phyloP scores from a whole-genome alignment of 2,329 filamentous ascomycete species.

The Colletotrichum tropicicola region DNA sequence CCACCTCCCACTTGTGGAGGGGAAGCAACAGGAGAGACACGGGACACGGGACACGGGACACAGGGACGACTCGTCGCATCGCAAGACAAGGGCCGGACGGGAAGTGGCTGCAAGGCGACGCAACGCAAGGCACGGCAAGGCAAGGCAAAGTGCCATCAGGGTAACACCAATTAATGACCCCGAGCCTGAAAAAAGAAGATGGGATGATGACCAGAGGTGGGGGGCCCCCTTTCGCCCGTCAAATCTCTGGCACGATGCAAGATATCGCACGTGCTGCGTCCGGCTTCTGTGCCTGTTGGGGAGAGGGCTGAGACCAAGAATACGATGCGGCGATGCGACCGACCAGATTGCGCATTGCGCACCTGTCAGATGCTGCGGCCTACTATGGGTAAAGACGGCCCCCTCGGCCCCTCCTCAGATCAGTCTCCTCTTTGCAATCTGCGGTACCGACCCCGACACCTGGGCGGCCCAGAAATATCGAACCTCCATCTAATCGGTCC shows the following conservation, averaged over 20 bases:
- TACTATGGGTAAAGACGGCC: not conserved
- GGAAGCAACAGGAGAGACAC: not conserved
- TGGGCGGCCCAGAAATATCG: not conserved
- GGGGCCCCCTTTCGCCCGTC: not conserved
- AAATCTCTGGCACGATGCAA: constrained; percentile 19
- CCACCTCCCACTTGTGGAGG: not conserved
- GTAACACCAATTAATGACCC: constrained; percentile 15
- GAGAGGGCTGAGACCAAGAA: not conserved
- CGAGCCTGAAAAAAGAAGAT: constrained; percentile 3
- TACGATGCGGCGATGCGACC: not conserved
- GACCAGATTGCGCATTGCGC: not conserved
- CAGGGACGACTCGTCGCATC: constrained; percentile 14
- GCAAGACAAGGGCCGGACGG: constrained; percentile 7
- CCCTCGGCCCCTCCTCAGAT: constrained; percentile 10
- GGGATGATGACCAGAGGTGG: constrained; percentile 17
- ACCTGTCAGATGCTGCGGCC: not conserved
- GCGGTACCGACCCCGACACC: constrained; percentile 11
- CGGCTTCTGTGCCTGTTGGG: not conserved
- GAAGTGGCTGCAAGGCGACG: constrained; percentile 22
- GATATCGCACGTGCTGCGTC: not conserved
- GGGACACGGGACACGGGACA: no score
- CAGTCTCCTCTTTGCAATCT: constrained; percentile 3
- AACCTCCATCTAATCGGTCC: not conserved
- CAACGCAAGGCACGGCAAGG: not conserved
- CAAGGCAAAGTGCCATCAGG: constrained; percentile 18